Conservation (phyloP, 768 basidiomycete genomes). For the Xerocomus spinulosus region DNA sequence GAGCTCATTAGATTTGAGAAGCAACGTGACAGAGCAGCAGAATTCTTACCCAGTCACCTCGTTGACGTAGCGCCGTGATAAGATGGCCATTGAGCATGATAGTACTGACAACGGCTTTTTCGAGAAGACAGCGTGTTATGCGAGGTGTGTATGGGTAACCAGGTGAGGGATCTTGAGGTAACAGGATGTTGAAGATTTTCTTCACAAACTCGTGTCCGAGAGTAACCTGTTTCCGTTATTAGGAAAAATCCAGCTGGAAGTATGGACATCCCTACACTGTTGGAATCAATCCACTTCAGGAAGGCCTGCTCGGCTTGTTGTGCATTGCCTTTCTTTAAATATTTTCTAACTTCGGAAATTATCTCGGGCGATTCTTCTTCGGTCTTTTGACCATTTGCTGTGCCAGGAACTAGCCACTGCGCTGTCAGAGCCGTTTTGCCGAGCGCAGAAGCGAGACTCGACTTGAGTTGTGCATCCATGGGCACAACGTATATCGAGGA, state of each 20-base stretch:
- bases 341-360: constrained; percentile 35
- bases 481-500: constrained; percentile 62
- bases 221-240: constrained; percentile 9
- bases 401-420: constrained; percentile 40
- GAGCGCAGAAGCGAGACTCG: constrained; percentile 61
- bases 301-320: constrained; percentile 57
- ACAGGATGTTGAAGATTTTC: constrained; percentile 47
- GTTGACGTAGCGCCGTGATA: constrained; percentile 46
- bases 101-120: constrained; percentile 50
- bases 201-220: constrained; percentile 54
- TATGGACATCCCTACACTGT: constrained; percentile 19
- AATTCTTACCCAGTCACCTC: constrained; percentile 63
- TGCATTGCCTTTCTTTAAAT: constrained; percentile 41
- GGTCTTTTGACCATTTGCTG: neutral
- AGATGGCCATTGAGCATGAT: constrained; percentile 62
- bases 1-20: neutral
- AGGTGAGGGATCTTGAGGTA: constrained; percentile 38
- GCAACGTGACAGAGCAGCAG: neutral
- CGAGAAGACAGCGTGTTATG: constrained; percentile 54
- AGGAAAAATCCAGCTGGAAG: neutral
- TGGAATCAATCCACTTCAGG: constrained; percentile 52
- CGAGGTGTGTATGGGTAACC: constrained; percentile 50
- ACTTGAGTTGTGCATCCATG: constrained; percentile 44
- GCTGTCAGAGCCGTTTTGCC: constrained; percentile 44
- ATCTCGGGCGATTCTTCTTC: constrained; percentile 29